Conservation (phyloP, 1,284 basidiomycete genomes). For the Laetiporus sulphureus region DNA sequence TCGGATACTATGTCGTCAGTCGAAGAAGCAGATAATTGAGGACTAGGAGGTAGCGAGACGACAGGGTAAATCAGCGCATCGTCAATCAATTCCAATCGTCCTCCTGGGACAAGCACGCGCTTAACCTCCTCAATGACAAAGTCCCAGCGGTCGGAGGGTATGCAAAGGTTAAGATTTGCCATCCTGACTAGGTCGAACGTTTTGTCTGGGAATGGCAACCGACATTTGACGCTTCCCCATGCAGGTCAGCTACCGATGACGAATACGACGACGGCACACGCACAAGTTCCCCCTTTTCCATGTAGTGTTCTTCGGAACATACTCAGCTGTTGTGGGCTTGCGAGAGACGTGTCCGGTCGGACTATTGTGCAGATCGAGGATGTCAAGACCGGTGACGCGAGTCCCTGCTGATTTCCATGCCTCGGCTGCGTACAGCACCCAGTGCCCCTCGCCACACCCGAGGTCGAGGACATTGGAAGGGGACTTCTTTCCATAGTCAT, state of each 20-base stretch:
- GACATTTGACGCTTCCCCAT: constrained; percentile 39
- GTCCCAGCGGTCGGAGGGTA: constrained; percentile 54
- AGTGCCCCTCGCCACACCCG: constrained; percentile 63
- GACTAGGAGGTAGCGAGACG: too few relatives aligned
- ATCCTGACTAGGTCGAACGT: constrained; percentile 67
- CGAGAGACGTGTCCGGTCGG: constrained; percentile 20
- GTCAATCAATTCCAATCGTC: constrained; percentile 65
- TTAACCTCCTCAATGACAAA: constrained; percentile 48
- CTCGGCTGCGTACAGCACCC: constrained; percentile 52
- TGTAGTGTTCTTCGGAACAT: constrained; percentile 38
- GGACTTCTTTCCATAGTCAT: constrained; percentile 41
- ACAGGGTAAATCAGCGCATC: constrained; percentile 65
- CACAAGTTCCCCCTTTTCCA: constrained; percentile 64
- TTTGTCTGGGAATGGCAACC: constrained; percentile 51
- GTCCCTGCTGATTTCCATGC: constrained; percentile 46
- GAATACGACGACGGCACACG: constrained; percentile 22
- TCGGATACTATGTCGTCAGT: too few relatives aligned
- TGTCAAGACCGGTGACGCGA: constrained; percentile 55
- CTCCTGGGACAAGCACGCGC: constrained; percentile 54
- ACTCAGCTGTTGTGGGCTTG: constrained; percentile 12
- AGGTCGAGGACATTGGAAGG: constrained; percentile 60
- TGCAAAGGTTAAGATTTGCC: constrained; percentile 53
- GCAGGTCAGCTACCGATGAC: constrained; percentile 2
- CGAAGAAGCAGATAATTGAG: too few relatives aligned
- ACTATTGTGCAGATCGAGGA: constrained; percentile 42